These are phyloP conservation scores for Phytopythium boreale DNA, from an alignment of 352 stramenopile genomes.

Conservation along the genomic window DNA sequence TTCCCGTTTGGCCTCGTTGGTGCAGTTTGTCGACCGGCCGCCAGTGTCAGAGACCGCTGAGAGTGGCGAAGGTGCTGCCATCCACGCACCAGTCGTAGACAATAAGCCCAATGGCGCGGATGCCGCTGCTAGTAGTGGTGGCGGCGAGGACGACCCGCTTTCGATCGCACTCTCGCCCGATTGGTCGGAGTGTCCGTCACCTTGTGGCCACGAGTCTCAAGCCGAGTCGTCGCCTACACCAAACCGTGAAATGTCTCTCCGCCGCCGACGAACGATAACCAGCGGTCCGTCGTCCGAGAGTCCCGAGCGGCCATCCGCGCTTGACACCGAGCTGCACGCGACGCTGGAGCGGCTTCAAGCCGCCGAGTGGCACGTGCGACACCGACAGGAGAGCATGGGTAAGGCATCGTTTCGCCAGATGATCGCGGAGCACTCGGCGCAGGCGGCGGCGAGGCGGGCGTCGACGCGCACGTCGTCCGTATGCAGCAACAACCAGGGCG, in stretches of 20 bases:
- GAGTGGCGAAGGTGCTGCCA: no score
- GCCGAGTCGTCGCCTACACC: not conserved
- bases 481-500: not conserved
- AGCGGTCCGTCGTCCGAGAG: not conserved
- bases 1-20: not conserved
- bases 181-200: not conserved
- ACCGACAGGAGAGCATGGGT: conserved; percentile 32
- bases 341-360: conserved; percentile 42
- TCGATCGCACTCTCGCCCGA: not conserved
- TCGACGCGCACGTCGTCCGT: not conserved
- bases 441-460: not conserved
- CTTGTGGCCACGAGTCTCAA: not conserved
- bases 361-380: conserved; percentile 40
- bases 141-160: not conserved
- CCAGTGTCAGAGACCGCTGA: not conserved
- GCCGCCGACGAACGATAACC: not conserved
- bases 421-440: conserved; percentile 1
- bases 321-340: conserved; percentile 16
- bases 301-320: not conserved
- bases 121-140: not conserved
- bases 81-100: not conserved
- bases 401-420: conserved; percentile 12
- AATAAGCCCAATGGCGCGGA: not conserved
- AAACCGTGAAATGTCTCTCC: not conserved
- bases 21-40: not conserved